These are phyloP conservation scores for Phoma sp. DNA, from an alignment of 2,329 filamentous ascomycete genomes.

Conservation along the genomic window DNA sequence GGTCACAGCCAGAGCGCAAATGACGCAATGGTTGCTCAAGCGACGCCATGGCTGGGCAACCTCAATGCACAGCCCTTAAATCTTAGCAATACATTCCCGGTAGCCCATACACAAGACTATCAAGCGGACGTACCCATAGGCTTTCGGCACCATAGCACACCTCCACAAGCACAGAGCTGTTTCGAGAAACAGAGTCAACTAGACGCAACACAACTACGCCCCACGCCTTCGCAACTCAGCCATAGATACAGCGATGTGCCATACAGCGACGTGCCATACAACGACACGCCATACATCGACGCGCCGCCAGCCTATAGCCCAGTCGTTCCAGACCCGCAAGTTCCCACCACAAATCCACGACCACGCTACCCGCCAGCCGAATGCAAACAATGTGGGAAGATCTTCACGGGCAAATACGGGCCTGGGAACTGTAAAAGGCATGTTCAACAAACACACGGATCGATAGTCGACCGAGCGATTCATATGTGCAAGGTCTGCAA, in stretches of 20 bases:
- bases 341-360: not conserved
- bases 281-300: not conserved
- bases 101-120: not conserved
- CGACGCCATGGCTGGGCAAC: not conserved
- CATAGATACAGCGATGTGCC: too few relatives aligned
- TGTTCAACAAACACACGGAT: constrained; percentile 3
- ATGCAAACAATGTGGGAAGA: constrained; percentile 1
- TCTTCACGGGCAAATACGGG: constrained; percentile 10
- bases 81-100: not conserved
- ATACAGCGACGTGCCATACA: too few relatives aligned
- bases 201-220: not conserved
- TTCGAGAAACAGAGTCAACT: not conserved
- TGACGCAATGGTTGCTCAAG: too few relatives aligned
- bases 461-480: not conserved
- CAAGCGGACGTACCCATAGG: not conserved
- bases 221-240: too few relatives aligned
- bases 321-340: not conserved
- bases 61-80: not conserved
- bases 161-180: not conserved
- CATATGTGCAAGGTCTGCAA: constrained; percentile 6
- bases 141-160: not conserved
- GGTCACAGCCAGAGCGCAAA: not conserved
- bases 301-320: constrained; percentile 4
- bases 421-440: constrained; percentile 8
- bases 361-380: not conserved